phyloP scores from a whole-genome alignment of 495 filamentous ascomycete genomes.

The Penicillium fimorum region DNA sequence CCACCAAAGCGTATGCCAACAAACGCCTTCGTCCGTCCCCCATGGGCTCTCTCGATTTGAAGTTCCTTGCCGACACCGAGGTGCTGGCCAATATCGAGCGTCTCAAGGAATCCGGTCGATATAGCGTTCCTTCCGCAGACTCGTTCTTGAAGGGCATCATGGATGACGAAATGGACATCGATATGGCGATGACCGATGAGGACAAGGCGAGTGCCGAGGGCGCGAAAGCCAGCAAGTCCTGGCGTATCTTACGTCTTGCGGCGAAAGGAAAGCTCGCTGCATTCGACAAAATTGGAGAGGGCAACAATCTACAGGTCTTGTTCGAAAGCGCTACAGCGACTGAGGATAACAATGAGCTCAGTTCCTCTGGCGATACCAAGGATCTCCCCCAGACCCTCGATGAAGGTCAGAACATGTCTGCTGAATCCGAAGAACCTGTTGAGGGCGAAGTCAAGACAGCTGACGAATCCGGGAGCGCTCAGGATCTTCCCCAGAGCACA shows the following conservation, averaged over 20 bases:
- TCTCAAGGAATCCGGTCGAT: conserved; percentile 56
- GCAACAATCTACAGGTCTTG: conserved; percentile 60
- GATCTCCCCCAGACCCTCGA: conserved; percentile 27
- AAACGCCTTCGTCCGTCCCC: conserved; percentile 65
- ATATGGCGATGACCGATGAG: conserved; percentile 69
- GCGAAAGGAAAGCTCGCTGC: conserved; percentile 64
- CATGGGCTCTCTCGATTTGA: conserved; percentile 69
- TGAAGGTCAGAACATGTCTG: conserved; percentile 13
- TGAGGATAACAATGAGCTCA: conserved; percentile 18
- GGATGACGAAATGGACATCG: conserved; percentile 75
- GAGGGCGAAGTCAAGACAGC: background rate
- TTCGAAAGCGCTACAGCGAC: conserved; percentile 41
- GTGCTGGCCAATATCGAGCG: conserved; percentile 53
- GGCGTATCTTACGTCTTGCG: conserved; percentile 80
- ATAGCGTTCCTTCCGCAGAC: conserved; percentile 53
- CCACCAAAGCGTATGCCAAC: conserved; percentile 60
- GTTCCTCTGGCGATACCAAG: conserved; percentile 1
- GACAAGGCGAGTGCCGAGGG: conserved; percentile 64
- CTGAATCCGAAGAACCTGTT: conserved; percentile 2
- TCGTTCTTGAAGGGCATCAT: conserved; percentile 60
- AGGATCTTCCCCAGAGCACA: conserved; percentile 16
- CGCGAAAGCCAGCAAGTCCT: conserved; percentile 78
- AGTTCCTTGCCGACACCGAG: conserved; percentile 68
- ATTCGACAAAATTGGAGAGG: conserved; percentile 85
- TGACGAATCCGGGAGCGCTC: conserved; percentile 9